Conservation (phyloP, 2,329 filamentous ascomycete genomes). For the Botrytis fragariae region DNA sequence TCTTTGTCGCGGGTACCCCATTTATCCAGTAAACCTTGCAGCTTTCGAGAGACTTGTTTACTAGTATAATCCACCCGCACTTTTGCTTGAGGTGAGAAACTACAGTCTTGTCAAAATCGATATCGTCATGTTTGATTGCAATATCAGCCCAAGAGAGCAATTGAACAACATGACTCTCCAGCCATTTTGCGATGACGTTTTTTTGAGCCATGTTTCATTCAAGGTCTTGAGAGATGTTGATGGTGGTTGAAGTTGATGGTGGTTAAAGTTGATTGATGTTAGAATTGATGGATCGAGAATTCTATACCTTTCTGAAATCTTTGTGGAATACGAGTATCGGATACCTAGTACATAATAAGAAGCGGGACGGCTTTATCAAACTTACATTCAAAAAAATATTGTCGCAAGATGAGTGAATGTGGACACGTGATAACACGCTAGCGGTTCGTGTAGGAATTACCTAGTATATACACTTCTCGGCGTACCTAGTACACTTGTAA, state of each 20-base stretch:
- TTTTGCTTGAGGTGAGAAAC: neutral
- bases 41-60: neutral
- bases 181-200: neutral
- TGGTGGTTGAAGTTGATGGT: neutral
- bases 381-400: neutral
- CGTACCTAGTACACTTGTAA: neutral
- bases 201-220: neutral
- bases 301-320: neutral
- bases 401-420: neutral
- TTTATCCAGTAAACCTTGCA: neutral
- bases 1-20: neutral
- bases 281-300: neutral
- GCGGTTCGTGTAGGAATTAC: neutral
- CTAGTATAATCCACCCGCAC: neutral
- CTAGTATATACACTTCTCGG: neutral
- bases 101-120: slow-evolving; percentile 1
- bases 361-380: neutral
- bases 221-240: neutral
- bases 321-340: neutral
- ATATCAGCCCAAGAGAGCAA: slow-evolving; percentile 10
- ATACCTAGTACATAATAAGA: neutral
- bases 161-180: neutral
- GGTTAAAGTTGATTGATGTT: neutral
- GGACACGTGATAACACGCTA: neutral
- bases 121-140: neutral